phyloP scores from a whole-genome alignment of 2,329 filamentous ascomycete species.

The Aureobasidium leucospermi region DNA sequence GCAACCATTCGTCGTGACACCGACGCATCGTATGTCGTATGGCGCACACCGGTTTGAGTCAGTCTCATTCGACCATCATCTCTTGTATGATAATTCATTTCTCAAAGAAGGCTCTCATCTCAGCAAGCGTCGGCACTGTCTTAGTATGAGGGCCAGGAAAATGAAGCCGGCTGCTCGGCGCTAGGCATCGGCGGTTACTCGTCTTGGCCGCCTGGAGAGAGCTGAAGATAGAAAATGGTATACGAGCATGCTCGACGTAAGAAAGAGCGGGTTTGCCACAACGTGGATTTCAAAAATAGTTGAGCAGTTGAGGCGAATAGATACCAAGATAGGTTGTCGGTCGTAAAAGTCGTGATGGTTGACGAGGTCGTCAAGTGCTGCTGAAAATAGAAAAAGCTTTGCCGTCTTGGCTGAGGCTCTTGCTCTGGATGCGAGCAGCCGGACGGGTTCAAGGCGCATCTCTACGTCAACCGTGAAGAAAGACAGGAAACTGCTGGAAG shows the following conservation, averaged over 20 bases:
- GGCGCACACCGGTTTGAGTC: neutral
- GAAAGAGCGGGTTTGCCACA: neutral
- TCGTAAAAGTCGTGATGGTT: neutral
- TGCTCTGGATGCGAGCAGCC: conserved; percentile 5
- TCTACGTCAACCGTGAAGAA: conserved; percentile 4
- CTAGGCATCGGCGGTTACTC: neutral
- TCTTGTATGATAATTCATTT: neutral
- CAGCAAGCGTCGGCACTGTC: neutral
- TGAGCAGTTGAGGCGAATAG: neutral
- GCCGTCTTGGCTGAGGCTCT: neutral
- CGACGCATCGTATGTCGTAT: neutral
- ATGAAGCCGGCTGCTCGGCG: conserved; percentile 1
- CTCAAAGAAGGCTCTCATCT: conserved; percentile 3
- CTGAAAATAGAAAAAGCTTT: conserved; percentile 3
- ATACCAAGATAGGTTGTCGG: neutral
- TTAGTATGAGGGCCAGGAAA: neutral
- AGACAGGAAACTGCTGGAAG: conserved; percentile 5
- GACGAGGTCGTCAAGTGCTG: conserved; percentile 1
- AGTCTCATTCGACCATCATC: neutral
- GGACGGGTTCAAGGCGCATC: conserved; percentile 6
- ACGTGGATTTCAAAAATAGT: neutral
- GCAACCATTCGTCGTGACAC: neutral
- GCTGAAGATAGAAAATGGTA: neutral
- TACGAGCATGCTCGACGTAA: neutral
- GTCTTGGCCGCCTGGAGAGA: neutral